A percentile compares a stretch with the other conserved stretches of the same genome.
Evolutionary conservation across 441 rosid species (phyloP).

Genomic region (Eruca vesicaria): DNA sequence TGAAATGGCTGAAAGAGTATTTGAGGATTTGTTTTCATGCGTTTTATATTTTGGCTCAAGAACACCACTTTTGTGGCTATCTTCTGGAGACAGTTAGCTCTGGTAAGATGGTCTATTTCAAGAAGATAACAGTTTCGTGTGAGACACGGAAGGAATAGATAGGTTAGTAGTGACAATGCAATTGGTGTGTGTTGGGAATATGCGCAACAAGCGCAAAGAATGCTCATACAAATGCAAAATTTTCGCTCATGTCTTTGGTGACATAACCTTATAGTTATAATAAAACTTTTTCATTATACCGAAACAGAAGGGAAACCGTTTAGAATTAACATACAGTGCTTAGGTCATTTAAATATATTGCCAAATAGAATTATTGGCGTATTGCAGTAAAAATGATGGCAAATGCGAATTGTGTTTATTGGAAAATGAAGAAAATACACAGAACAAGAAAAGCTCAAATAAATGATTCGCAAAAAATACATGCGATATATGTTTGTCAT

Average conservation of each 20-base stretch:
- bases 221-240: neutral
- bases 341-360: no score
- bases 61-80: slow-evolving; percentile 22
- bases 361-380: no score
- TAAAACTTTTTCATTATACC: neutral
- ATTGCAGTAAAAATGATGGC: no score
- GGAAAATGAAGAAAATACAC: neutral
- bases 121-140: slow-evolving; percentile 8
- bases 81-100: slow-evolving; percentile 8
- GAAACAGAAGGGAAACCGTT: neutral
- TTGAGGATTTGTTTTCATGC: slow-evolving; percentile 8
- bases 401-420: no score
- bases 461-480: neutral
- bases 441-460: neutral
- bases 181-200: slow-evolving; percentile 19
- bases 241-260: slow-evolving; percentile 25
- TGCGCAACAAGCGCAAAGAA: neutral
- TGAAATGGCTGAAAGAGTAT: slow-evolving; percentile 2
- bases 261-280: neutral
- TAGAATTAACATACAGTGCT: neutral
- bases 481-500: slow-evolving; percentile 7
- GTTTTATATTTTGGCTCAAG: slow-evolving; percentile 13
- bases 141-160: neutral
- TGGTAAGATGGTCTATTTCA: neutral
- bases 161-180: slow-evolving; percentile 15